phyloP scores from a whole-genome alignment of 2,329 filamentous ascomycete genomes.

The Botryotinia narcissicola region DNA sequence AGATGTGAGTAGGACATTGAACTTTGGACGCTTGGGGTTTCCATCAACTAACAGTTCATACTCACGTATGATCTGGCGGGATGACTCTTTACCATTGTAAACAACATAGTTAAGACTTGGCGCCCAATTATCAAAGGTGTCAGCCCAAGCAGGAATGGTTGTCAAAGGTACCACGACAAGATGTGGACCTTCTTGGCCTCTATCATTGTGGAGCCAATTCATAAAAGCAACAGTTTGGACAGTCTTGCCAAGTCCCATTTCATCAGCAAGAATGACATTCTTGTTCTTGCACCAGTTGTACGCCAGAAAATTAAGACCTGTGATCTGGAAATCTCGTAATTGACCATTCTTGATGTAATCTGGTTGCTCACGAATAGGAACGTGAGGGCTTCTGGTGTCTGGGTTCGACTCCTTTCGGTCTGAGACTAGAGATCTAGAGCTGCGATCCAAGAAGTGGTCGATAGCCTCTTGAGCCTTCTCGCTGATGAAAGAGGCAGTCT shows the following conservation, averaged over 20 bases:
- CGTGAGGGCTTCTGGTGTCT: conserved; percentile 69
- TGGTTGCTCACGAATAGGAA: conserved; percentile 75
- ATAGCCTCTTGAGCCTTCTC: conserved; percentile 83
- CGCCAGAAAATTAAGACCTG: conserved; percentile 89
- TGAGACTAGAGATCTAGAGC: conserved; percentile 75
- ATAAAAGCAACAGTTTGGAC: conserved; percentile 97
- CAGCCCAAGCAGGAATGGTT: conserved; percentile 96
- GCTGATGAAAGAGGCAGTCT: conserved; percentile 71
- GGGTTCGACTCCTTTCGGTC: conserved; percentile 74
- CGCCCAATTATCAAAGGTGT: conserved; percentile 95
- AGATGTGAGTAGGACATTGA: conserved; percentile 95
- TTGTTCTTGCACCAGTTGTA: conserved; percentile 94
- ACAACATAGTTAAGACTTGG: conserved; percentile 96
- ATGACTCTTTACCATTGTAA: conserved; percentile 85
- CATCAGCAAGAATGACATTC: conserved; percentile 96
- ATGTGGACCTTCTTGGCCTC: conserved; percentile 89
- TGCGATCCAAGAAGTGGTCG: conserved; percentile 84
- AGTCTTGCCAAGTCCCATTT: conserved; percentile 98
- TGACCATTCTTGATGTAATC: conserved; percentile 81
- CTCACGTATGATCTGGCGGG: conserved; percentile 83
- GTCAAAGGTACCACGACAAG: conserved; percentile 96
- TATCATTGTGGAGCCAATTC: conserved; percentile 91
- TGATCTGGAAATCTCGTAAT: conserved; percentile 89
- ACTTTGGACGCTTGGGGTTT: conserved; percentile 86
- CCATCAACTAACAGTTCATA: conserved; percentile 85